Base-by-base conservation (phyloP, 2,329 filamentous ascomycete species). In the Fusarium sp. region DNA sequence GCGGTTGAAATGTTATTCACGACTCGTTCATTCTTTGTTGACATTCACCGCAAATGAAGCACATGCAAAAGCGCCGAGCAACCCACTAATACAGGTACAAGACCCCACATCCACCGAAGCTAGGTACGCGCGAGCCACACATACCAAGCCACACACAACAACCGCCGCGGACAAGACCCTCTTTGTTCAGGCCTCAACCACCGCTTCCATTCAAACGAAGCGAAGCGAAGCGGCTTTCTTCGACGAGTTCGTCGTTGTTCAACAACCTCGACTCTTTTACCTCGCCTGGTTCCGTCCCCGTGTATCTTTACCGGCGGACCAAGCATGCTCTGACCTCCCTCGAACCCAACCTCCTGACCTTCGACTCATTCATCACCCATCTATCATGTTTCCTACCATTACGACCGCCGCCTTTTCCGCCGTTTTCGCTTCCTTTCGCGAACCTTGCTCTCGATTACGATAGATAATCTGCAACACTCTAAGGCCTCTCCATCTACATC, bases 401-500 rank as follows among this genome's bases (percentile, higher is more conserved):
- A 56, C 60, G 39, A n/a, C 58, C 67, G 31, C 67, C 39, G 22
- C 45, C 33, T 64, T 60, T 54, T 69, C 41, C 62, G 62, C 58
- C 57, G 35, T 41, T 50, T 50, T 69, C 61, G 43, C 65, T 59
- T 59, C 63, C 45, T 18, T 43, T 72, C 37, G 56, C 64, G 39
- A 73, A 64, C 52, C 58, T 52, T 58, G 54, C 20, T 57, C 22
- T 56, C 29, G 71, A 50, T 65, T 63, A 54, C 64, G 41, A 76
- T 75, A 75, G 41, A 76, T 75, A 75, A 74, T 74, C 43, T 27
- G 60, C 22, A 45, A 29, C 50, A 56, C 48, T 29, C n/a, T 52
- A 61, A 66, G 73, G 74, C 77, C 73, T 73, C 68, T 73, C 71
- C 72, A 74, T 67, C 74, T 67, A 69, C 66, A 41, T 60, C 67